Evolutionary conservation across 106 monocot genomes (phyloP), one percentile per base, ranked within the genome.

Genomic region (Dendrobium chrysotoxum): DNA sequence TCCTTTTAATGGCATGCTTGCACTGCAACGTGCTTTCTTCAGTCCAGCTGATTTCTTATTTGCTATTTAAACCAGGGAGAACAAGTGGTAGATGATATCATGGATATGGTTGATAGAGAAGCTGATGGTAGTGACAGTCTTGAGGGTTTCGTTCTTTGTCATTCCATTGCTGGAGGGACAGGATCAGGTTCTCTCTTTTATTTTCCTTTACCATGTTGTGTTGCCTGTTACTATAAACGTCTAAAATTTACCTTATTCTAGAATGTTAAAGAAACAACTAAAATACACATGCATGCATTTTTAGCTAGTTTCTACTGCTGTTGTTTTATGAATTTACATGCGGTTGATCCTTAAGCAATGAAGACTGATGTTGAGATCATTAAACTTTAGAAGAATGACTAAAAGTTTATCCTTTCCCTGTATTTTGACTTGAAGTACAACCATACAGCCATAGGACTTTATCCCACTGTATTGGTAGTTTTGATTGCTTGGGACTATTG

Each of bases 41-140:
- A 46, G n/a, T 76, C 26, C 11, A 74, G 44, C 46, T 76, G 76
- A 50, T 76, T n/a, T 8, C 40, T 46, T 46, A 25, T 76, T 67
- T 75, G 20, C 35, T 61, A 72, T 77, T 79, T 85, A 13, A 77
- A 42, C 17, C 71, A 96, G 96, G 99, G 95, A 50, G 95, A 99
- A 70, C 88, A 95, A 91, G 95, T 99, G 30, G 92, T 99, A 45
- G 99, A 95, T 89, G 95, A 99, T 82, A 99, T 99, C 77, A 99
- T 99, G 99, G 99, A 99, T 76, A 99, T 99, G 99, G 81, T 99
- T 40, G 99, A 99, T 76, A 86, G 99, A 85, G 99, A 99, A 87
- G 99, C 99, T 75, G 99, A 99, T 91, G 99, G 99, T 79, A 99
- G 99, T 85, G 99, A 99, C 83, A 99, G 99, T 82, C 93, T 99